These are phyloP conservation scores for Saccharomycopsis lassenensis DNA, from an alignment of 805 yeast genomes.

Conservation along the genomic window DNA sequence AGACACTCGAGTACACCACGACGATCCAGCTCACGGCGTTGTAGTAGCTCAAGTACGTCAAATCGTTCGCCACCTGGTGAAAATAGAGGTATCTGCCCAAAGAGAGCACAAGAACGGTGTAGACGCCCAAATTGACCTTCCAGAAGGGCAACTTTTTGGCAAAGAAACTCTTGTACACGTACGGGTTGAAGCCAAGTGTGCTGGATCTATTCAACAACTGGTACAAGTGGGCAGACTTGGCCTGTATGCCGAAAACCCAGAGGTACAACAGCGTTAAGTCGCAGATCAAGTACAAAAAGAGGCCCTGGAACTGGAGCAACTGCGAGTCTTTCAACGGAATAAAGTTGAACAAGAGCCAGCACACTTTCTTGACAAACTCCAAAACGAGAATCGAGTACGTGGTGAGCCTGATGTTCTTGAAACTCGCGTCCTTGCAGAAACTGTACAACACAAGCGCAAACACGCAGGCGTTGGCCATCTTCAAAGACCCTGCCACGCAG, in stretches of 20 bases:
- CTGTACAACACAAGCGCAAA: neutral
- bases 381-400: neutral
- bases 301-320: conserved; percentile 8
- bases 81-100: conserved; percentile 13
- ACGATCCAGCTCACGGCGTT: conserved; percentile 14
- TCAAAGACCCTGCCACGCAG: conserved; percentile 10
- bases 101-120: conserved; percentile 4
- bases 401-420: conserved; percentile 2
- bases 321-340: conserved; percentile 15
- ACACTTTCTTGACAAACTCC: conserved; percentile 2
- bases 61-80: conserved; percentile 18
- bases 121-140: conserved; percentile 7
- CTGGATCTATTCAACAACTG: conserved; percentile 9
- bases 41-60: conserved; percentile 13
- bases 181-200: conserved; percentile 9
- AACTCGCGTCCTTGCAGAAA: conserved; percentile 5
- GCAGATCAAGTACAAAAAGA: conserved; percentile 7
- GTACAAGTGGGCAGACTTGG: conserved; percentile 10
- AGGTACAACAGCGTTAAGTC: conserved; percentile 5
- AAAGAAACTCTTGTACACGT: conserved; percentile 9
- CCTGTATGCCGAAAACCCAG: conserved; percentile 9
- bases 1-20: conserved; percentile 8
- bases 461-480: conserved; percentile 1
- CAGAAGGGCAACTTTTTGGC: neutral
- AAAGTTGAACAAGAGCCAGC: conserved; percentile 9